Conservation (phyloP, 805 yeast species). For the Aciculoconidium aculeatum region DNA sequence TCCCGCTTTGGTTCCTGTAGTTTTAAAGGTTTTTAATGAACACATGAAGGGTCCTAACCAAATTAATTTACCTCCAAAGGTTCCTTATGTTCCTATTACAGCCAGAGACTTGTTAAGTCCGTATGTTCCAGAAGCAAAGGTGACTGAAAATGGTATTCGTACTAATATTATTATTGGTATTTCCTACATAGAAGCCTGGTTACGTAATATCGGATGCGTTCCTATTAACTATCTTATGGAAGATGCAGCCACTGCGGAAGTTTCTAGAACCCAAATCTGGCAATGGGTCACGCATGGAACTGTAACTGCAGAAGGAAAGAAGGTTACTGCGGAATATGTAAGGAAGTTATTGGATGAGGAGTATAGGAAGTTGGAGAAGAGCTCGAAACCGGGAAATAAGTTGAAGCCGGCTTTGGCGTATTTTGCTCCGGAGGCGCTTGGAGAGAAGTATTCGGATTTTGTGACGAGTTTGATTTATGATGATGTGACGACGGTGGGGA, state of each 20-base stretch:
- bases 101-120: slow-evolving; percentile 61
- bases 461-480: slow-evolving; percentile 73
- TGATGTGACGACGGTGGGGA: slow-evolving; percentile 53
- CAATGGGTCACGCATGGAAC: slow-evolving; percentile 80
- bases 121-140: slow-evolving; percentile 52
- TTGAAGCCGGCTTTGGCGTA: slow-evolving; percentile 63
- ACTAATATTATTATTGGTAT: slow-evolving; percentile 71
- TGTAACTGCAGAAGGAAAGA: slow-evolving; percentile 50
- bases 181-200: slow-evolving; percentile 82
- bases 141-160: slow-evolving; percentile 66
- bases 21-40: slow-evolving; percentile 64
- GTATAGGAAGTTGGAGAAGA: slow-evolving; percentile 43
- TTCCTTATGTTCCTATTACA: slow-evolving; percentile 48
- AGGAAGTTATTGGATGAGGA: slow-evolving; percentile 54
- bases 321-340: slow-evolving; percentile 56
- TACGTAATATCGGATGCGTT: slow-evolving; percentile 77
- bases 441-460: slow-evolving; percentile 69
- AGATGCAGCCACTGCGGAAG: slow-evolving; percentile 89
- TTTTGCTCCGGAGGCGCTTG: slow-evolving; percentile 68
- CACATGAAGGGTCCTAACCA: slow-evolving; percentile 83
- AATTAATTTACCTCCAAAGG: slow-evolving; percentile 46
- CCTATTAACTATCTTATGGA: slow-evolving; percentile 84
- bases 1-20: slow-evolving; percentile 73
- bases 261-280: slow-evolving; percentile 73
- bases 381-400: slow-evolving; percentile 57